Base-by-base conservation (phyloP, 208 protist species). In the Crithidia bombi region DNA sequence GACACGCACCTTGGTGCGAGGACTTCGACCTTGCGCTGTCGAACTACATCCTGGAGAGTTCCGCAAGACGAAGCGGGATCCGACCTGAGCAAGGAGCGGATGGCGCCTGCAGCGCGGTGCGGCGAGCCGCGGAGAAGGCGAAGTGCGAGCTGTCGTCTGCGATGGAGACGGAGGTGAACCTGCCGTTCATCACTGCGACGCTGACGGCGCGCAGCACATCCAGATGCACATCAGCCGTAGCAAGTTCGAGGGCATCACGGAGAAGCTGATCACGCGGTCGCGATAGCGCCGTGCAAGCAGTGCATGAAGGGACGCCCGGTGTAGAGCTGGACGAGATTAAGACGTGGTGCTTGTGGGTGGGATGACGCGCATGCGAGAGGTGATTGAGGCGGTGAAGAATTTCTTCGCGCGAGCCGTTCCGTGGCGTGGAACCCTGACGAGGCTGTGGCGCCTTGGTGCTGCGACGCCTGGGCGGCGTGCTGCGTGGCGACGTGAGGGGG, bases 371-470 rank as follows among this genome's bases (percentile, higher is more conserved):
- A 99, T 99, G 85, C 98, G 98, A 47, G 95, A 96, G 75, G 96
- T 99, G n/a, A 51, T 88, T 32, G 77, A 97, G 41, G 62, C 67
- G 14, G 91, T 99, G 25, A 84, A 94, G 73, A 72, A 96, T 15
- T 82, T 99, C 69, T 99, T 99, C 70, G 87, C 91, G 94, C 50
- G 87, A 98, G 65, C 96, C 98, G 56, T 97, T 86, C 87, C 98
- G 98, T 75, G 92, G 93, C 44, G 98, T n/a, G 99, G 61, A 99
- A 99, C 86, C 98, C 99, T 19, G 99, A 99, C 81, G 99, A 99
- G 87, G 98, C 98, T n/a, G 99, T 99, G 21, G 99, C 99, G 6
- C 92, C 92, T 99, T 21, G 98, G 99, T 62, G 99, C 99, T 19
- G 98, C 98, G 55, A 98, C 99, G 65, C 98, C 99, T 99, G 81